phyloP scores from a whole-genome alignment of 75 land plant genomes.

The Selaginella moellendorffii region DNA sequence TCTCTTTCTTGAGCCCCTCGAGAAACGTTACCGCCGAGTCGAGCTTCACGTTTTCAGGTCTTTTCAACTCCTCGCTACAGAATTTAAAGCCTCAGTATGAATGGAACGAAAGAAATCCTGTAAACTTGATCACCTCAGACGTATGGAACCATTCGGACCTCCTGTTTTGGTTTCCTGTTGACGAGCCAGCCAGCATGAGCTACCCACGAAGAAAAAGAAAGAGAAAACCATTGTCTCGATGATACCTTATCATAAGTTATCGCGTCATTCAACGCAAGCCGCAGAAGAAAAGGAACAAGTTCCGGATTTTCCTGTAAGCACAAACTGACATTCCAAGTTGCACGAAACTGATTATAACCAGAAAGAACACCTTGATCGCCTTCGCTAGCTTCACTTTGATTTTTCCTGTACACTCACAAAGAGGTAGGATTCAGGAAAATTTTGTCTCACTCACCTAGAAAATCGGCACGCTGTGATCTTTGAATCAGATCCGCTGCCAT shows the following conservation, averaged over 20 bases:
- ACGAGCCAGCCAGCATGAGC: too few relatives aligned
- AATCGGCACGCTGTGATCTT: constrained; percentile 55
- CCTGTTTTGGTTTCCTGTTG: constrained; percentile 77
- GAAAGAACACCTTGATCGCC: constrained; percentile 36
- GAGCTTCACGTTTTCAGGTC: constrained; percentile 81
- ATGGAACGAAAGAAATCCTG: neutral
- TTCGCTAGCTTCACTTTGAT: constrained; percentile 42
- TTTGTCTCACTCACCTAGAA: constrained; percentile 30
- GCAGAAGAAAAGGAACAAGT: constrained; percentile 55
- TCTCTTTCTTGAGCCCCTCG: constrained; percentile 62
- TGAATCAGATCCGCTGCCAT: constrained; percentile 86
- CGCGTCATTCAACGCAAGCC: constrained; percentile 78
- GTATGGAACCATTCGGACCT: constrained; percentile 92
- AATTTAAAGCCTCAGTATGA: constrained; percentile 10
- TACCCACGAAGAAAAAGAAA: too few relatives aligned
- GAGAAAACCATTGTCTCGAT: neutral
- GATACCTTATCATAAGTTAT: constrained; percentile 87
- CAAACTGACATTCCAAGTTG: neutral
- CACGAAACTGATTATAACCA: neutral
- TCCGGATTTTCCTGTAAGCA: constrained; percentile 54
- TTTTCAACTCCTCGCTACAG: constrained; percentile 70
- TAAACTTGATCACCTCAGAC: constrained; percentile 37
- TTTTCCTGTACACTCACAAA: constrained; percentile 24
- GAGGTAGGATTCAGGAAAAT: neutral
- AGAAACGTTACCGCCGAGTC: constrained; percentile 51